Conservation (phyloP, 371 early-diverging fungal species). For the Saksenaea oblongispora region DNA sequence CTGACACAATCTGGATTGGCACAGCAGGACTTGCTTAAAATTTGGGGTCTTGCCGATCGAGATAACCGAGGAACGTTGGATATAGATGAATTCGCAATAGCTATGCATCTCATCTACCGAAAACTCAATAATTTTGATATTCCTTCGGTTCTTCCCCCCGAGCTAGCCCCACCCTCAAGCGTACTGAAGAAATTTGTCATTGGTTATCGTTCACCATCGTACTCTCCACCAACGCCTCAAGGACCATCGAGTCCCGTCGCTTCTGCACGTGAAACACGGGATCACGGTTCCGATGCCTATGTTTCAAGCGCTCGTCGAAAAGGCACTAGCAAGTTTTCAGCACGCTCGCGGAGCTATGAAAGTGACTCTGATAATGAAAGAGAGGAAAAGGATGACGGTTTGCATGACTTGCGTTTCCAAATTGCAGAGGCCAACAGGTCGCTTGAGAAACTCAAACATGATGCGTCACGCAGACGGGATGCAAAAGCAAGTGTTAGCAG, state of each 20-base stretch:
- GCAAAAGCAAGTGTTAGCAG: conserved; percentile 3
- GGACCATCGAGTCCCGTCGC: neutral
- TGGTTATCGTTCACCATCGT: conserved; percentile 28
- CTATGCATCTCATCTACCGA: conserved; percentile 65
- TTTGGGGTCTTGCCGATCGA: conserved; percentile 52
- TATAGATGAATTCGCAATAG: conserved; percentile 53
- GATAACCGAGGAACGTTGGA: conserved; percentile 52
- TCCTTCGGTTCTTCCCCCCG: conserved; percentile 76
- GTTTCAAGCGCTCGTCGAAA: conserved; percentile 58
- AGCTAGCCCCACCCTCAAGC: conserved; percentile 79
- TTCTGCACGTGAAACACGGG: conserved; percentile 17
- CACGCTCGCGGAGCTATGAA: conserved; percentile 3
- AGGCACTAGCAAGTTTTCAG: conserved; percentile 13
- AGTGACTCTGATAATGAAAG: conserved; percentile 13
- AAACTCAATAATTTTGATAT: conserved; percentile 77
- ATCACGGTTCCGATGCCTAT: conserved; percentile 43
- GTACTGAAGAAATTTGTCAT: conserved; percentile 60
- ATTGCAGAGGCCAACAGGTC: conserved; percentile 49
- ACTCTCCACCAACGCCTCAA: conserved; percentile 9
- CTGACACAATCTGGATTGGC: conserved; percentile 55
- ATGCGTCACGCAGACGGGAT: neutral
- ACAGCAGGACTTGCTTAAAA: conserved; percentile 43
- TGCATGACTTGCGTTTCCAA: conserved; percentile 46
- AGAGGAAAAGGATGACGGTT: conserved; percentile 17
- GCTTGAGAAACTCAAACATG: conserved; percentile 18